Conservation (phyloP, 495 filamentous ascomycete species). For the Neurospora sp. region DNA sequence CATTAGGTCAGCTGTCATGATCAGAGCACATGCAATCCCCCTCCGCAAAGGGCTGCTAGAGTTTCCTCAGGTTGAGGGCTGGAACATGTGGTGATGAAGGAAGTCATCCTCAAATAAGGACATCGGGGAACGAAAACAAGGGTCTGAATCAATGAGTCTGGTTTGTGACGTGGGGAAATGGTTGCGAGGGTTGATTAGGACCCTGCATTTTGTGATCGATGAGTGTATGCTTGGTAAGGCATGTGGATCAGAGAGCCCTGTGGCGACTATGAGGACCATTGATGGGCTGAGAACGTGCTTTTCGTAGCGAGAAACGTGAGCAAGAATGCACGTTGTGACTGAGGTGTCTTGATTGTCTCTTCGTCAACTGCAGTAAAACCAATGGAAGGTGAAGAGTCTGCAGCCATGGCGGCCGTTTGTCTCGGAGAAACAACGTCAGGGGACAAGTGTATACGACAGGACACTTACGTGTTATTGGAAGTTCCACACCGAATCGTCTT, state of each 20-base stretch:
- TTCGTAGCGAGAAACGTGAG: neutral
- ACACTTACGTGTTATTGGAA: neutral
- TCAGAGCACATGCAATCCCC: neutral
- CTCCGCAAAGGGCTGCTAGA: neutral
- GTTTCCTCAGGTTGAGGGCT: neutral
- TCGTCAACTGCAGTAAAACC: neutral
- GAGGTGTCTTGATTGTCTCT: neutral
- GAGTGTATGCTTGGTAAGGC: neutral
- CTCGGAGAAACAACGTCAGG: slow-evolving; percentile 2
- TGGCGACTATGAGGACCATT: neutral
- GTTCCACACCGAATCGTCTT: neutral
- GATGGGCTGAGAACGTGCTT: neutral
- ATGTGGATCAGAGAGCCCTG: neutral
- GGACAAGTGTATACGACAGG: neutral
- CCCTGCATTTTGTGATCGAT: neutral
- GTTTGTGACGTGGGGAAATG: neutral
- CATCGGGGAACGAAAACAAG: neutral
- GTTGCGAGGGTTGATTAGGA: neutral
- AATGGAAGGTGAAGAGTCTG: neutral
- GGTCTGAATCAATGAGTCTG: neutral
- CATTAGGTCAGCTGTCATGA: neutral
- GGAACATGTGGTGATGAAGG: neutral
- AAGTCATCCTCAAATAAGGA: neutral
- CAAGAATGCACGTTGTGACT: neutral
- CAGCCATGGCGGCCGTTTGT: neutral